Evolutionary conservation across 2,329 filamentous ascomycete species (phyloP), one percentile per base, ranked within the genome.

Genomic region (Arthrobotrys pseudoclavata): DNA sequence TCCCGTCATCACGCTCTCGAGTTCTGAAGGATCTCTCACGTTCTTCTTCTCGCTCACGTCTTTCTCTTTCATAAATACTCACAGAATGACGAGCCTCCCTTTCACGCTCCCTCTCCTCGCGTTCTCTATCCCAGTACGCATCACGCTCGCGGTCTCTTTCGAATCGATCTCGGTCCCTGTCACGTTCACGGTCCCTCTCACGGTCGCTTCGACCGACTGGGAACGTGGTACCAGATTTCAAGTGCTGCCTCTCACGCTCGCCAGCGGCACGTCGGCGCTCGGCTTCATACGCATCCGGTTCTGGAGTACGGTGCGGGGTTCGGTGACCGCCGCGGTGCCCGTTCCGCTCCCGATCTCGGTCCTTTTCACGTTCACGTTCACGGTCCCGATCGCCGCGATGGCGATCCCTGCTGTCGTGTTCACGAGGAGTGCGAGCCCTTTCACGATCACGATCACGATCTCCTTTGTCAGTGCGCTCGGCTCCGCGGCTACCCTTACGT

Each of bases 221-320:
- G 69, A 79, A 79, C n/a, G 62, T 45, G 22, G 52, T 79, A 24
- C 75, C 75, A 0, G 89, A 87, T 85, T 96, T 96, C 83, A 93
- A 91, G 85, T 97, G 96, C 81, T 96, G 94, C 80, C 94, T 91
- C 85, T 98, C 96, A 57, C 96, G 91, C 83, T 97, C 94, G 72
- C 94, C 94, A 82, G 96, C 94, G 50, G 95, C 95, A 84, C 95
- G 96, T 82, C 94, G 91, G 80, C 96, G 90, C 83, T 99, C 96
- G 76, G 94, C 96, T 84, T 98, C 96, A 84, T 99, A 99, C 20
- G 93, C 89, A 85, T 99, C 94, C 74, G 89, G 89, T 84, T 98
- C 96, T n/a, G 94, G 94, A 81, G 91, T 94, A 81, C 94, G 93
- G 83, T 92, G 60, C n/a, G 94, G 94, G 81, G 91, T 94, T 81